Evolutionary conservation across 2,329 filamentous ascomycete genomes (phyloP), one percentile per base, ranked within the genome.

Genomic region (Paraphaeosphaeria minitans): DNA sequence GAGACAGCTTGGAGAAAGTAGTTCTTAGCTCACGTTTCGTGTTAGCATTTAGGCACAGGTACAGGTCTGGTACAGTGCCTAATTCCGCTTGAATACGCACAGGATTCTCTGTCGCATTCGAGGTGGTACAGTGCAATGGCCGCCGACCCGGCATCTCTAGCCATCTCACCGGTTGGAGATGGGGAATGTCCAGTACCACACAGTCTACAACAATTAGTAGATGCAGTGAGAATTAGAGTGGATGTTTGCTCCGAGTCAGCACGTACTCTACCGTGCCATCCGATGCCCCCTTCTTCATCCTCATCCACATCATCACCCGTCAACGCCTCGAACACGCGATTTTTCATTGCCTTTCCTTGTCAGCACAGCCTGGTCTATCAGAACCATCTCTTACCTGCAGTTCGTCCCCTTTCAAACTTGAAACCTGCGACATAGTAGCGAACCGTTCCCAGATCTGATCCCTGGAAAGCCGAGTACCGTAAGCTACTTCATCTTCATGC

Each of bases 141-240:
- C 33, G 39, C 35, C 24, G 42, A 42, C 49, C n/a, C 24, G 16
- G 16, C 35, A 37, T 4, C 13, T 39, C 29, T 8, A 31, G 29
- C 29, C 29, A n/a, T 14, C 39, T 53, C 37, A 53, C 50, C 50
- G 37, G 2, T 39, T 16, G n/a, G 37, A 14, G 12, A 22, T 16
- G 3, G 24, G 35, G 42, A 43, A 53, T 22, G 22, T 53, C 50
- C 50, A 53, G 50, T 53, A 53, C 50, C 50, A 53, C 8, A 53
- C 50, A 31, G 37, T 42, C 48, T 51, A 12, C 16, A 12, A 27
- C 8, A n/a, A n/a, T 51, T 9, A 41, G 13, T 39, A 5, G 9
- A 27, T n/a, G 21, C 24, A n/a, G 21, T 16, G 3, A 51, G 16
- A 27, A 13, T 21, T 5, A 39, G 27, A 27, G 10, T 12, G 29